Base-by-base conservation (phyloP, 306 rosid species). In the Cercis canadensis region DNA sequence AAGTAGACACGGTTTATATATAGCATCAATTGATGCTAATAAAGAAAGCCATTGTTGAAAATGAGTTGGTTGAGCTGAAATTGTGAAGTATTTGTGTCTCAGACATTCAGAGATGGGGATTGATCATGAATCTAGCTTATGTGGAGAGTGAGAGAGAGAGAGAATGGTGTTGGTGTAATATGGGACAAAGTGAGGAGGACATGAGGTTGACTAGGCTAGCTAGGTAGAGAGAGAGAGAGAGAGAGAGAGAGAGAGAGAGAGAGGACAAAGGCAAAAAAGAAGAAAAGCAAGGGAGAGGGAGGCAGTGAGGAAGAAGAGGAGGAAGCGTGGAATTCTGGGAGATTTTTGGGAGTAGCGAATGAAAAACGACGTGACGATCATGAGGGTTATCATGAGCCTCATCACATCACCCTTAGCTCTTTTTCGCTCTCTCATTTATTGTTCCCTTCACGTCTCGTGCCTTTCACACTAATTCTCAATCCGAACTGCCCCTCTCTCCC, bases 361-460 rank as follows among this genome's bases (percentile, higher is more conserved):
- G 87, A 84, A 92, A 84, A 92, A 85, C 89, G 98, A 92, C 98
- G 87, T 92, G 96, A 89, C 98, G 95, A 86, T 87, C 67, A 93
- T 93, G 96, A 93, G 93, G 88, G 68, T 82, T 86, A 92, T 93
- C 83, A 90, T 93, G 81, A 88, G 87, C 81, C 89, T 87, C 88
- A 89, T 87, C 85, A 84, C 79, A 37, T 36, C n/a, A 24, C 56
- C 76, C 66, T 68, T 57, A 17, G 11, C 62, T 57, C 75, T 79
- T 75, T 57, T 64, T 58, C 73, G 13, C 45, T 19, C 71, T 70
- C 74, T 68, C 86, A 81, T 85, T 86, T 82, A 84, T 79, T 87
- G 68, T 79, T 74, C 57, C 62, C 80, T 53, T 78, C 79, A 66
- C 49, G 97, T 88, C 85, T 53, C 55, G 90, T 91, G 90, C 89